Conservation (phyloP, 208 protist species). For the Plasmodiophora brassicae region DNA sequence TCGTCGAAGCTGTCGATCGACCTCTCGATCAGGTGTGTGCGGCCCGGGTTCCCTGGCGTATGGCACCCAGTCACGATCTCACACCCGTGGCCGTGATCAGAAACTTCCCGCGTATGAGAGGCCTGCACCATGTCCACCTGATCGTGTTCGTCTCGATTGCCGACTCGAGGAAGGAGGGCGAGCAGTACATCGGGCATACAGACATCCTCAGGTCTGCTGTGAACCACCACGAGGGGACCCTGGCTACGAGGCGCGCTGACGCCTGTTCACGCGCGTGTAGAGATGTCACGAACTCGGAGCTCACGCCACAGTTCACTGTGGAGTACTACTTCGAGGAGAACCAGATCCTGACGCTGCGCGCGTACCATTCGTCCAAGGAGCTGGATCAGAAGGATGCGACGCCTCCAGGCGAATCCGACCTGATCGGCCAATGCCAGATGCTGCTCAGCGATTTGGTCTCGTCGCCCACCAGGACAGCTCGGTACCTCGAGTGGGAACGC, state of each 20-base stretch:
- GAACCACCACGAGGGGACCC: neutral
- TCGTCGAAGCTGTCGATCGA: neutral
- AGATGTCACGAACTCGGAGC: neutral
- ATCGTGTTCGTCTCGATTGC: neutral
- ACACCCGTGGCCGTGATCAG: neutral
- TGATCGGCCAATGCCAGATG: neutral
- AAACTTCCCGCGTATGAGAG: neutral
- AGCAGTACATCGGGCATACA: neutral
- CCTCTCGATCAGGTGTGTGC: neutral
- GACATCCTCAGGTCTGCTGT: neutral
- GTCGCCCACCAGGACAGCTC: neutral
- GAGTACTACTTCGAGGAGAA: constrained; percentile 13
- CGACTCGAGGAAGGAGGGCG: neutral
- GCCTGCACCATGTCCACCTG: neutral
- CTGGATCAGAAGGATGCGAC: neutral
- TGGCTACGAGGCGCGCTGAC: neutral
- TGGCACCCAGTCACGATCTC: neutral
- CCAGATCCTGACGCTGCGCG: neutral
- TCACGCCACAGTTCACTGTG: neutral
- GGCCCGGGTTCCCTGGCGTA: neutral
- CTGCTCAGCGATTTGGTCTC: neutral
- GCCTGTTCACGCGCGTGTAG: neutral
- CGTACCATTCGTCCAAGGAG: neutral
- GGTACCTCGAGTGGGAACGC: neutral
- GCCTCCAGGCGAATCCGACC: neutral